Base-by-base conservation (phyloP, 768 basidiomycete species). In the Boletus reticuloceps region DNA sequence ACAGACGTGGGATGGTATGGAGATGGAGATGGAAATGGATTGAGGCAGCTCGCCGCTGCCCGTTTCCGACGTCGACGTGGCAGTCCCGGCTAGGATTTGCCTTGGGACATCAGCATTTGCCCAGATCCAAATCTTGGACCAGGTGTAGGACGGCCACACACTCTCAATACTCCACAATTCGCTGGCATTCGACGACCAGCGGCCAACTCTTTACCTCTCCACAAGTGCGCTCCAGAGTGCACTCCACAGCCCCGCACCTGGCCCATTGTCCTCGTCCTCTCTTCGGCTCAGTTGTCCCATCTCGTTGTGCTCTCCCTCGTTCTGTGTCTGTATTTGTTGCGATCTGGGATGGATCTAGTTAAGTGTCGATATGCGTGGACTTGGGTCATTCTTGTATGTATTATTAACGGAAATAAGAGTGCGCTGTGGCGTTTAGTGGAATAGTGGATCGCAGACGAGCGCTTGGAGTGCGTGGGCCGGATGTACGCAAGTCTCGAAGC, bases 1-100 rank as follows among this genome's bases (percentile, higher is more conserved):
- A 53, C 60, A 62, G 55, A 62, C 61, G 62, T 78, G 72, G 75
- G 72, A 77, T 50, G 73, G 79, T 47, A 70, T 75, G 72, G 78
- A 79, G 55, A 87, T 89, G 83, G 88, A 72, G 2, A 69, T 69
- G 68, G 68, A 71, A 22, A 72, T 70, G 69, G 67, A 62, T 13
- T 62, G 41, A 31, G 19, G 38, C 17, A 1, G 42, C 11, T 34
- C 13, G 27, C 19, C 8, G n/a, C 25, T 17, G 12, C 20, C 17
- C 25, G 3, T 16, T 16, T 46, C 14, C 29, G 29, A 25, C 11
- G 40, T 40, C 36, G 38, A 16, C 34, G 14, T 27, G 27, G 27
- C 27, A 29, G 27, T 29, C 27, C 9, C 27, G 27, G 27, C 25
- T 25, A 25, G 25, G 25, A 8, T 29, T 27, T 29, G 27, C 27